Conservation (phyloP, 2,329 filamentous ascomycete species). For the Neofusicoccum cordaticola region DNA sequence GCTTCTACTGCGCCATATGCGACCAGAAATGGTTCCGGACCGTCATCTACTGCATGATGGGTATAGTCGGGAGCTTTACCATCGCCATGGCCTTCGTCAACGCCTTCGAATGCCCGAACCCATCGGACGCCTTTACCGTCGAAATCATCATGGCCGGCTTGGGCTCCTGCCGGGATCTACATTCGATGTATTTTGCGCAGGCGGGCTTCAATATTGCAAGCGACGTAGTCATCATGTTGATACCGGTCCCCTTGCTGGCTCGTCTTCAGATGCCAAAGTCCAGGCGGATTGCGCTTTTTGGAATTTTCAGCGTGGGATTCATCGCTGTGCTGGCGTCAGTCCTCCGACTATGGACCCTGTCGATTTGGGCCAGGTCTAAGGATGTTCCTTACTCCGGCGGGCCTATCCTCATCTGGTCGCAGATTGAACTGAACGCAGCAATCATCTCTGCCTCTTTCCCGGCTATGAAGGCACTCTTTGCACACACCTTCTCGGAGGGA, state of each 20-base stretch:
- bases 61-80: constrained; percentile 31
- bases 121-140: constrained; percentile 26
- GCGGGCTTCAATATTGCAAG: constrained; percentile 41
- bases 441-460: constrained; percentile 48
- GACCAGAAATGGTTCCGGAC: constrained; percentile 31
- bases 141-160: constrained; percentile 27
- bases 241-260: constrained; percentile 47
- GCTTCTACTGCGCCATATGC: constrained; percentile 37
- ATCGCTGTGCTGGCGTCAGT: constrained; percentile 36
- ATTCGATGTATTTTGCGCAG: constrained; percentile 34
- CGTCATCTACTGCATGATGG: constrained; percentile 29
- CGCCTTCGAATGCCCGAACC: constrained; percentile 33
- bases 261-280: constrained; percentile 47
- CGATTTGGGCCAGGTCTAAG: constrained; percentile 31
- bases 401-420: constrained; percentile 44
- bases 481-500: constrained; percentile 3
- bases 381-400: constrained; percentile 27
- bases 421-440: constrained; percentile 47
- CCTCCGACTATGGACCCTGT: constrained; percentile 37
- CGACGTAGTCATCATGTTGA: constrained; percentile 43
- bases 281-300: constrained; percentile 52
- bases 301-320: constrained; percentile 35
- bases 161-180: constrained; percentile 32
- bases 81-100: constrained; percentile 28
- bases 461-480: constrained; percentile 43